Percentiles rank a stretch among this genome's conserved stretches.
phyloP scores from a whole-genome alignment of 2,329 filamentous ascomycete genomes.

The Ophiostoma pallidulum region DNA sequence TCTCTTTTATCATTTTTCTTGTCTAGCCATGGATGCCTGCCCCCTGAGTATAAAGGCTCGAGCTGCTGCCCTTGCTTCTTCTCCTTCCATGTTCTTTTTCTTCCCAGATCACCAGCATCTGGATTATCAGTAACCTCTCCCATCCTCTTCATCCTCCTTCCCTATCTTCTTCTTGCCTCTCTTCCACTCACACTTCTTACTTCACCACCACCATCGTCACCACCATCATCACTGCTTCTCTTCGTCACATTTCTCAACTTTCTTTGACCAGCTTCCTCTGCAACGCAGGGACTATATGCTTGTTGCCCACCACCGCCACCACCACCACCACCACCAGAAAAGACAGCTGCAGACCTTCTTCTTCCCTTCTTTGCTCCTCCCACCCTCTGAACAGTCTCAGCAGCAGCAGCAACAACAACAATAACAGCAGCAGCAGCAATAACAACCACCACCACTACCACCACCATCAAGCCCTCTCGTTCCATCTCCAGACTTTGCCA shows the following conservation, averaged over 20 bases:
- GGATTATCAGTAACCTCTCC: too few species aligned
- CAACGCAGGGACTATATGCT: not conserved
- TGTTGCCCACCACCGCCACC: not conserved
- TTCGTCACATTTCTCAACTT: slow-evolving; percentile 1
- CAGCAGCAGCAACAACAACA: not conserved
- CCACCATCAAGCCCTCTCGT: not conserved
- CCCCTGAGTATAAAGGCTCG: slow-evolving; percentile 15
- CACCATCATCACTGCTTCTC: too few species aligned
- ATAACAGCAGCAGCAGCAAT: too few species aligned
- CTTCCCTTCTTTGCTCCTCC: not conserved
- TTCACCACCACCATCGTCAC: too few species aligned
- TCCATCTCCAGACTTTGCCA: not conserved
- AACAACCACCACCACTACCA: too few species aligned
- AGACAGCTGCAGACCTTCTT: too few species aligned
- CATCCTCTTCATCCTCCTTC: too few species aligned
- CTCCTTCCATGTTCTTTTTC: too few species aligned
- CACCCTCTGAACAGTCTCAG: not conserved
- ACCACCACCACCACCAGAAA: not conserved
- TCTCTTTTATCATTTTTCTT: not conserved
- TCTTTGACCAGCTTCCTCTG: not conserved
- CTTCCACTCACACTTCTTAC: too few species aligned
- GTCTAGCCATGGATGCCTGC: slow-evolving; percentile 2
- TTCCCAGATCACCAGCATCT: too few species aligned
- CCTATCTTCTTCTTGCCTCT: too few species aligned
- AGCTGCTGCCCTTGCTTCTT: slow-evolving; percentile 6